These are phyloP conservation scores for Schwanniomyces polymorphus DNA, from an alignment of 805 yeast genomes.

Conservation along the genomic window DNA sequence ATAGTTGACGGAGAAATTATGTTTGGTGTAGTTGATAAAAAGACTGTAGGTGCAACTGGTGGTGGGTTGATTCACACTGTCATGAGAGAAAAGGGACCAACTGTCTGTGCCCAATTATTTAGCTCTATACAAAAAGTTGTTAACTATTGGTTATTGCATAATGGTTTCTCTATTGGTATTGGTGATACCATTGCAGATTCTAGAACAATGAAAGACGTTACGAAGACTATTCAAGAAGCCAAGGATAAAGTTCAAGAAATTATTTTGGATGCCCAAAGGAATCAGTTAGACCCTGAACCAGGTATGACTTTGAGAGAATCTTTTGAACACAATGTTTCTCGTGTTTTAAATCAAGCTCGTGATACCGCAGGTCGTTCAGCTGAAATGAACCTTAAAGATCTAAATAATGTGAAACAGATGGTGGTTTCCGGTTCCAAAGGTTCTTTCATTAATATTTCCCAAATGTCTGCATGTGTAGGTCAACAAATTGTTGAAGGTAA, in stretches of 20 bases:
- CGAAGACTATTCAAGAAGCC: constrained; percentile 90
- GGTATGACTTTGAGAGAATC: constrained; percentile 99
- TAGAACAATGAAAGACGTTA: constrained; percentile 91
- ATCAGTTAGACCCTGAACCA: constrained; percentile 88
- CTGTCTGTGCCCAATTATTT: constrained; percentile 83
- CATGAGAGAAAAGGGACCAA: constrained; percentile 95
- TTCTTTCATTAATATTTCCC: constrained; percentile 97
- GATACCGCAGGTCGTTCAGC: constrained; percentile 99
- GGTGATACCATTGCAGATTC: constrained; percentile 99
- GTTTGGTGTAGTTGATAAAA: constrained; percentile 97
- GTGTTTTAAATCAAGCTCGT: constrained; percentile 95
- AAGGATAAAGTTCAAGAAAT: constrained; percentile 93
- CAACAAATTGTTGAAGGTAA: constrained; percentile 99
- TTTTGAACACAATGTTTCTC: constrained; percentile 94
- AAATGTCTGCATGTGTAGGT: constrained; percentile 99
- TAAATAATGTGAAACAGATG: constrained; percentile 98
- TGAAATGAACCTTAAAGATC: constrained; percentile 90
- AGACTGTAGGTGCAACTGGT: constrained; percentile 97
- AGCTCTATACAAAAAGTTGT: constrained; percentile 94
- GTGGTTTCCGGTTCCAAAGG: constrained; percentile 99
- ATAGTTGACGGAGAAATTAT: constrained; percentile 93
- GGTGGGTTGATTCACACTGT: constrained; percentile 98
- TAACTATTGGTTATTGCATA: constrained; percentile 93
- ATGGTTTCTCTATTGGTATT: constrained; percentile 98
- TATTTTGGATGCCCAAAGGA: constrained; percentile 87